Percentiles rank a stretch among this genome's conserved stretches.
Conservation (phyloP, 192 early-diverging fungal species). For the Coemansia erecta region DNA sequence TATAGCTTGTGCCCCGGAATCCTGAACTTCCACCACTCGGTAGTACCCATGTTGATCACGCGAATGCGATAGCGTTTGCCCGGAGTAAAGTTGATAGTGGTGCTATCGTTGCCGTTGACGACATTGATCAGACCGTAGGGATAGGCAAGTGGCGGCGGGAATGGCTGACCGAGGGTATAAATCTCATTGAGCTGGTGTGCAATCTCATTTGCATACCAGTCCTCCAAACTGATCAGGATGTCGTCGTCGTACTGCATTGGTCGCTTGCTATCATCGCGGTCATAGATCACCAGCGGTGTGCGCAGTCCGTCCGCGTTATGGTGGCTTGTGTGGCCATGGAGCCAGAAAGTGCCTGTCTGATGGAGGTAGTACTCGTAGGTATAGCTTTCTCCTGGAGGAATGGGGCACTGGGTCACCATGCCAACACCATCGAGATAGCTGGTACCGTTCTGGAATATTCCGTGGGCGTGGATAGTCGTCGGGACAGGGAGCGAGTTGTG, state of each 20-base stretch:
- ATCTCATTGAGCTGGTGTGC: background rate
- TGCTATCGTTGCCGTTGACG: slow-evolving; percentile 6
- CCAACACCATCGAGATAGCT: slow-evolving; percentile 63
- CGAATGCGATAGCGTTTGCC: slow-evolving; percentile 19
- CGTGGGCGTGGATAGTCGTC: slow-evolving; percentile 66
- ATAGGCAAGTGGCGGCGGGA: background rate
- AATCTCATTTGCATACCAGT: background rate
- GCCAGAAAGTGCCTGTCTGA: slow-evolving; percentile 79
- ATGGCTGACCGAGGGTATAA: background rate
- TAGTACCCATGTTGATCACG: slow-evolving; percentile 15
- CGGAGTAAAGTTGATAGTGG: slow-evolving; percentile 3
- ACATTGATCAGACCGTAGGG: slow-evolving; percentile 17
- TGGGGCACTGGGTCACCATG: slow-evolving; percentile 67
- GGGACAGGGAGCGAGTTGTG: slow-evolving; percentile 54
- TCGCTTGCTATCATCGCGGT: background rate
- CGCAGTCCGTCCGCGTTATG: slow-evolving; percentile 78
- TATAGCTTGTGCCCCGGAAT: slow-evolving; percentile 13
- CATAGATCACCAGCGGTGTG: slow-evolving; percentile 63
- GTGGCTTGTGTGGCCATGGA: slow-evolving; percentile 61
- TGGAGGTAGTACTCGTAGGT: slow-evolving; percentile 62
- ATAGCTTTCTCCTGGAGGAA: slow-evolving; percentile 59
- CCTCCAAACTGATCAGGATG: slow-evolving; percentile 1
- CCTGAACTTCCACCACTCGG: slow-evolving; percentile 16
- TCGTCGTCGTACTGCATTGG: background rate
- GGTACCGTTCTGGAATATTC: slow-evolving; percentile 69